Conservation (phyloP, 306 rosid species). For the Acmispon strigosus region DNA sequence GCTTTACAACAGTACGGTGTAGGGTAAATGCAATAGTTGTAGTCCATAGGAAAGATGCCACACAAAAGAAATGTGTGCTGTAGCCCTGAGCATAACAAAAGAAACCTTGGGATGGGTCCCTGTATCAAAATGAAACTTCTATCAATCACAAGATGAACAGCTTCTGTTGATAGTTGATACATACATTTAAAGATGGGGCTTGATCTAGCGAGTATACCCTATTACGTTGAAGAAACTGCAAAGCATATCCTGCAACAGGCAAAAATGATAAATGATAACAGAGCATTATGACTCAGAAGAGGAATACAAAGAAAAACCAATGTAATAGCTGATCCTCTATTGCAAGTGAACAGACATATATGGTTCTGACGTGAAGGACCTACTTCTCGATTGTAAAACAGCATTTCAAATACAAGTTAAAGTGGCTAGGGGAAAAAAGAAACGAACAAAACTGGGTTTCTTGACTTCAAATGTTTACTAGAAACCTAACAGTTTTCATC, state of each 20-base stretch:
- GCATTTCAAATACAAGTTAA: not conserved
- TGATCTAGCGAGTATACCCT: slow-evolving; percentile 51
- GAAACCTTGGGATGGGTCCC: slow-evolving; percentile 90
- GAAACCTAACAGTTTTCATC: not conserved
- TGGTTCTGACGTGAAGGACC: slow-evolving; percentile 3
- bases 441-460: not conserved
- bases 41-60: slow-evolving; percentile 98
- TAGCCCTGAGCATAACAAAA: slow-evolving; percentile 88
- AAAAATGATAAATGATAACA: slow-evolving; percentile 23
- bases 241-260: slow-evolving; percentile 78
- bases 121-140: slow-evolving; percentile 34
- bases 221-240: slow-evolving; percentile 97
- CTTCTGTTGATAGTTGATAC: slow-evolving; percentile 23
- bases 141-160: slow-evolving; percentile 7
- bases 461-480: not conserved
- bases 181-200: slow-evolving; percentile 2
- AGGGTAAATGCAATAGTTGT: slow-evolving; percentile 96
- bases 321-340: not conserved
- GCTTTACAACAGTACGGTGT: slow-evolving; percentile 91
- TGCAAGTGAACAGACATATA: not conserved
- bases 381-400: slow-evolving; percentile 13
- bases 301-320: slow-evolving; percentile 6
- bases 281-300: slow-evolving; percentile 22
- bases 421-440: not conserved
- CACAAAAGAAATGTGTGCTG: slow-evolving; percentile 90